Evolutionary conservation across 805 yeast genomes (phyloP), one percentile per base, ranked within the genome.

Genomic region (Saccharomycopsis sp.): DNA sequence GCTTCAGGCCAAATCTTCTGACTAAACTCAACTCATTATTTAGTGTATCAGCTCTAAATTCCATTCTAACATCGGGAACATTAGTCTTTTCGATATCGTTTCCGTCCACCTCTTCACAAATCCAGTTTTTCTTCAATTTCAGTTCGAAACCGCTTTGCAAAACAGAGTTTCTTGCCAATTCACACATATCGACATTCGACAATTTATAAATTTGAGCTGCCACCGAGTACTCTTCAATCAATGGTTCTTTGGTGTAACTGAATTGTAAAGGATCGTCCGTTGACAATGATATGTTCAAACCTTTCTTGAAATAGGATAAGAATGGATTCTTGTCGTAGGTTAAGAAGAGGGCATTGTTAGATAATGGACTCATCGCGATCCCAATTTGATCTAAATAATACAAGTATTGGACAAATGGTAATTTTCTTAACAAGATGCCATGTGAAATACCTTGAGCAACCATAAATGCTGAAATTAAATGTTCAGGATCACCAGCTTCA

Each of bases 401-500:
- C 52, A 93, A 66, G 61, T 93, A 93, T 64, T 93, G 99, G 52
- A 94, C 81, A 62, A 85, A 88, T 40, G 99, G 98, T 44, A 94
- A 75, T 62, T 93, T 93, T 64, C 98, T 79, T 59, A 93, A 70
- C 50, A 90, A 63, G 44, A 93, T 94, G 47, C 99, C 99, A 61
- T 93, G 99, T 9, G 95, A 85, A 49, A 93, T 93, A 41, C 95
- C 86, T 58, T 90, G 94, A 1, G 97, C 80, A 1, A 93, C 77
- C 56, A 93, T 65, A 57, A 84, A 93, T 1, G 98, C 89, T 41
- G 89, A 75, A 37, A 89, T 85, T 58, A 94, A 71, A 67, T 93
- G 98, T 58, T 93, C 97, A 1, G 97, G 97, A 59, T 93, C 98
- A 49, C 99, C 99, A n/a, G 98, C 99, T 64, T 93, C 99, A 52